Percentiles rank a stretch among this genome's conserved stretches.
Conservation (phyloP, 2,329 filamentous ascomycete species). For the Fusarium oxysporum region DNA sequence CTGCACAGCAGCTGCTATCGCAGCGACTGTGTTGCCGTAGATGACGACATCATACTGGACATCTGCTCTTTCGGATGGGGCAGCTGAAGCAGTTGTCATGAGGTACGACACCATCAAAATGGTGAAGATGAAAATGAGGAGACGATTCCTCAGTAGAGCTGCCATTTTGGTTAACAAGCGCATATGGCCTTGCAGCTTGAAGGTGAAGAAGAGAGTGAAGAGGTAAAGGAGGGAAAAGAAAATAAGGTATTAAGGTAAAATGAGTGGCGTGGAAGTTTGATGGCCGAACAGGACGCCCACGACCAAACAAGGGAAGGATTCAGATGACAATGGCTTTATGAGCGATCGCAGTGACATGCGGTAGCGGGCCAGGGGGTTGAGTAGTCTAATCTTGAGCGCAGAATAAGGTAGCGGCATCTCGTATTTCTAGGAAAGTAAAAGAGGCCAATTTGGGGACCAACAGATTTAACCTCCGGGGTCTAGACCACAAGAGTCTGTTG, state of each 20-base stretch:
- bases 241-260: slow-evolving; percentile 1
- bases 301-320: not conserved
- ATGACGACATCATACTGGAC: slow-evolving; percentile 35
- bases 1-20: slow-evolving; percentile 34
- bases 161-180: slow-evolving; percentile 16
- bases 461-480: slow-evolving; percentile 8
- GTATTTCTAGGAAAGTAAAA: slow-evolving; percentile 20
- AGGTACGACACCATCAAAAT: slow-evolving; percentile 32
- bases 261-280: slow-evolving; percentile 5
- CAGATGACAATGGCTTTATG: slow-evolving; percentile 5
- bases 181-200: not conserved
- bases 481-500: slow-evolving; percentile 2
- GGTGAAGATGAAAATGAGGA: slow-evolving; percentile 25
- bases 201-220: not conserved
- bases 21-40: slow-evolving; percentile 41
- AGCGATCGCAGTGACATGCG: not conserved
- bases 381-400: not conserved
- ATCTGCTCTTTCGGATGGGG: slow-evolving; percentile 16
- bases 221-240: not conserved
- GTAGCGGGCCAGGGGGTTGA: not conserved
- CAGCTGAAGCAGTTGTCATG: slow-evolving; percentile 22
- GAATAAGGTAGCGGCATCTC: not conserved
- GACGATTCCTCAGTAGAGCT: slow-evolving; percentile 20
- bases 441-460: slow-evolving; percentile 15
- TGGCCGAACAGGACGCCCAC: not conserved